Base-by-base conservation (phyloP, 768 basidiomycete species). In the Psilocybe subaeruginosa region DNA sequence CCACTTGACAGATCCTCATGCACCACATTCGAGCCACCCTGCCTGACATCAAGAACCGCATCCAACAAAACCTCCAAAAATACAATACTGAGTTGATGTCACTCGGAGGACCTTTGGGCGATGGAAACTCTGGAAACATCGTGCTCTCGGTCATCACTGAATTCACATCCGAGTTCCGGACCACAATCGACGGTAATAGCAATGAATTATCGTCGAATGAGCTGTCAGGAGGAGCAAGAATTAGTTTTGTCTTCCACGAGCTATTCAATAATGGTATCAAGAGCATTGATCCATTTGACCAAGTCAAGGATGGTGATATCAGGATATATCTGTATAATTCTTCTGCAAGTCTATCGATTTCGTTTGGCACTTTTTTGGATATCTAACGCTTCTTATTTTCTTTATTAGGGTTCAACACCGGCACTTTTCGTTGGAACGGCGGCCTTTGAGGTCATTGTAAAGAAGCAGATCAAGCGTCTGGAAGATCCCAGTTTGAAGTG, bases 181-280 rank as follows among this genome's bases (percentile, higher is more conserved):
- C 93, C 11, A 90, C 92, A 41, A 97, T 99, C 66, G 97, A 99
- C 72, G 97, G 97, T 75, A 95, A 93, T 78, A 95, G 95, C 30
- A 96, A 97, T 70, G 97, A 99, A 72, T 79, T 99, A 37, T 91
- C 92, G 1, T 72, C 97, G 70, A 99, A 99, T 70, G 97, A 99
- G 76, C 84, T 99, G 19, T 94, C 93, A n/a, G 97, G 97, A 69
- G 97, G 97, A 74, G 97, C 97, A 30, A 88, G 97, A 75, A 99
- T 99, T 82, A 93, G 91, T 70, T 99, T 98, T 71, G 97, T 99
- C 56, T 99, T 96, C 83, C 97, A 99, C 73, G 97, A 99, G 73
- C 77, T 99, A 60, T 99, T 92, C 85, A 97, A 96, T 78, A 96
- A 91, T 70, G 97, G 97, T 62, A 86, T 99, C 74, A 95, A 90